Evolutionary conservation across 2,329 filamentous ascomycete genomes (phyloP).

Genomic region (Fusarium sp.): DNA sequence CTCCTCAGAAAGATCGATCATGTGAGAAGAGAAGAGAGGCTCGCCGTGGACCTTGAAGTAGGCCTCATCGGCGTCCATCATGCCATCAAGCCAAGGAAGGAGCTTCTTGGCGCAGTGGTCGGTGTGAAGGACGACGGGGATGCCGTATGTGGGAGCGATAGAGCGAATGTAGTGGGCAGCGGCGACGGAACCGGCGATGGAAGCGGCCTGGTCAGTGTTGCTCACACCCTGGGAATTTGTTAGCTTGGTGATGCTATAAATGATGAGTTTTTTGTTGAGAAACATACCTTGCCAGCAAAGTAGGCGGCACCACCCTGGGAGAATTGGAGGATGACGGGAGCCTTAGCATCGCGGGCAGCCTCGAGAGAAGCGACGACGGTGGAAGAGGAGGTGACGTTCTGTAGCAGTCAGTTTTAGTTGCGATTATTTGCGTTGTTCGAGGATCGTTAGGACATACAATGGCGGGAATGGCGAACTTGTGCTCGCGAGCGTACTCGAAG

Average conservation of each 20-base stretch:
- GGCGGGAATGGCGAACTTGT: conserved; percentile 89
- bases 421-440: neutral
- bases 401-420: conserved; percentile 7
- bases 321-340: conserved; percentile 92
- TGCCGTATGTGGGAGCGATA: conserved; percentile 86
- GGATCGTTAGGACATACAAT: conserved; percentile 60
- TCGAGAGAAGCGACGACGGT: conserved; percentile 84
- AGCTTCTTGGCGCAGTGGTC: conserved; percentile 99
- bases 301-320: conserved; percentile 94
- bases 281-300: conserved; percentile 84
- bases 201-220: conserved; percentile 86
- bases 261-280: neutral
- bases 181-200: conserved; percentile 88
- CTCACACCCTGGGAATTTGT: conserved; percentile 71
- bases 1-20: conserved; percentile 98
- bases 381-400: conserved; percentile 93
- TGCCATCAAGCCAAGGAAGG: conserved; percentile 95
- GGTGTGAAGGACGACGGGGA: conserved; percentile 94
- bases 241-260: conserved; percentile 30
- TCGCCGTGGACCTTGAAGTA: conserved; percentile 95
- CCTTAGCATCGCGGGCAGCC: conserved; percentile 91
- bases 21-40: conserved; percentile 96
- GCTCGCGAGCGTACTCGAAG: conserved; percentile 90
- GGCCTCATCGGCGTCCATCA: conserved; percentile 92
- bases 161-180: conserved; percentile 94